Base-by-base conservation (phyloP, 805 yeast genomes). In the Blastobotrys americana region DNA sequence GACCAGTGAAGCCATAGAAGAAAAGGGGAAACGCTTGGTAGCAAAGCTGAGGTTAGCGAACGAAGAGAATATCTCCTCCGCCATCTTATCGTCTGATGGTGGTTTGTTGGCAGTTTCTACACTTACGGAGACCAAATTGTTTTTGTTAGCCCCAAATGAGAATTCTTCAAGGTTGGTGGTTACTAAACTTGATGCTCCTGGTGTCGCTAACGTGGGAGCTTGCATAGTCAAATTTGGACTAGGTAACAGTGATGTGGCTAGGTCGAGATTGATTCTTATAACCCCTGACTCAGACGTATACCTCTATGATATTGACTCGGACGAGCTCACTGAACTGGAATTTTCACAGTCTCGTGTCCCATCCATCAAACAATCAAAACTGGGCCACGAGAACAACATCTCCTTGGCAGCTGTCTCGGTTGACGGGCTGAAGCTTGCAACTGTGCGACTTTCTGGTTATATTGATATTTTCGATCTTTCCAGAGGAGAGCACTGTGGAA, bases 41-140 rank as follows among this genome's bases (percentile, higher is more conserved):
- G 71, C 84, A 43, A 84, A 84, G 63, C 48, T 85, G 55, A 67
- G 74, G 2, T 65, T 82, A 47, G 71, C 77, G 39, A 93, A 82
- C 51, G 95, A 84, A 25, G 96, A 87, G 51, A 84, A 84, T 63
- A 81, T 93, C 41, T 68, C 87, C 1, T 66, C 74, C 28, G 86
- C 83, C 47, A 71, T 78, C 6, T 59, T 89, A 34, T 82, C 87
- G 16, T 71, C 73, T 18, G 78, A 77, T 51, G 89, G 84, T 2
- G 67, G 76, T 27, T 69, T 78, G 21, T 64, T 93, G 42, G 82
- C 81, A 0, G 93, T 89, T 17, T 77, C 88, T 4, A 78, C 95
- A 37, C 66, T 79, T 37, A 68, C 78, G 10, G 71, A 80, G 1
- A 78, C 85, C 3, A 86, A 82, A 60, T 55, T 89, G 1, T 90